A percentile compares a stretch with the other conserved stretches of the same genome.
These are phyloP conservation scores for Fusarium ambrosium DNA, from an alignment of 2,329 filamentous ascomycete genomes.

Conservation along the genomic window DNA sequence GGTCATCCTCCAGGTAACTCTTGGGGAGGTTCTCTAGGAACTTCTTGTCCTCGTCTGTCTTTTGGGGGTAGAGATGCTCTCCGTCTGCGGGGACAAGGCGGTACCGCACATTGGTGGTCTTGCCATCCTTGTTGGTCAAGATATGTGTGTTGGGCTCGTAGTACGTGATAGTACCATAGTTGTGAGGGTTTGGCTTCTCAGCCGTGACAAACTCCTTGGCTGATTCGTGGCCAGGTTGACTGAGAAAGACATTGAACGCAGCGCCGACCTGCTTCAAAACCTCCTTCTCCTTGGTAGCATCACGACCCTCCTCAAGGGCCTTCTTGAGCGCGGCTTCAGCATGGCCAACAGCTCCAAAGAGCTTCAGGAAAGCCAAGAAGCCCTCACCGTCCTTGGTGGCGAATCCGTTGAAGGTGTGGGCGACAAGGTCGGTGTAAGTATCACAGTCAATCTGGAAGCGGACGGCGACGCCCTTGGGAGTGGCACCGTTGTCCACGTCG, in stretches of 20 bases:
- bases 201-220: slow-evolving; percentile 13
- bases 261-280: not conserved
- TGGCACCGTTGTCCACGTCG: slow-evolving; percentile 19
- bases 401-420: slow-evolving; percentile 27
- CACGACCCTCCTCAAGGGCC: not conserved
- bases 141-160: slow-evolving; percentile 33
- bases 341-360: slow-evolving; percentile 1
- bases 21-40: not conserved
- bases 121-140: slow-evolving; percentile 17
- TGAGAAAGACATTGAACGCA: slow-evolving; percentile 1
- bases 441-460: slow-evolving; percentile 28
- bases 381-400: slow-evolving; percentile 15
- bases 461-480: slow-evolving; percentile 26
- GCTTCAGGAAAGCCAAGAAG: slow-evolving; percentile 22
- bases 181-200: slow-evolving; percentile 28
- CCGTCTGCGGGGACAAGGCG: slow-evolving; percentile 17
- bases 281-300: slow-evolving; percentile 9
- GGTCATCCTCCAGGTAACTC: slow-evolving; percentile 26
- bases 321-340: slow-evolving; percentile 3
- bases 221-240: not conserved
- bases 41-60: not conserved
- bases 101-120: slow-evolving; percentile 20
- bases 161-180: slow-evolving; percentile 30
- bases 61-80: slow-evolving; percentile 19
- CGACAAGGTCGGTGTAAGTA: slow-evolving; percentile 26